Evolutionary conservation across 805 yeast genomes (phyloP), one percentile per base, ranked within the genome.

Genomic region (Wickerhamiella hasegawae): DNA sequence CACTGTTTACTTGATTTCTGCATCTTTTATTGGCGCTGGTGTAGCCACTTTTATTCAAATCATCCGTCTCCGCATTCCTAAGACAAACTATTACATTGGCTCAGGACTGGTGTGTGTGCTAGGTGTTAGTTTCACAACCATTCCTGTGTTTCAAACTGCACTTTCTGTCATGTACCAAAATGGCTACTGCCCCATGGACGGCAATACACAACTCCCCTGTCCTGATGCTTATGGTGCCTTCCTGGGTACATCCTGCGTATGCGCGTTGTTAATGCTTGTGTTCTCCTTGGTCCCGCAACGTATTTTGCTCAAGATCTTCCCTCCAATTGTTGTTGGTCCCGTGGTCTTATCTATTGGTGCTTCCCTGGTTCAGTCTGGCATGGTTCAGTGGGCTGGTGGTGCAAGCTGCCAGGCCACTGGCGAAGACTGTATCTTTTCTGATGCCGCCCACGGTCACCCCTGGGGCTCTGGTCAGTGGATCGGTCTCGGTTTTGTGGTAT

Each of bases 301-400:
- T 23, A 44, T 65, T 12, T 63, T 83, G 44, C 83, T 78, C 53
- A 71, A 64, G 41, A 48, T 79, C 25, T 81, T 83, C 62, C 94
- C 94, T 17, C 84, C 90, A 27, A 59, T 80, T 35, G 94, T 83
- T 42, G 82, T 93, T 19, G 94, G 94, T 40, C 93, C 94, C 11
- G 93, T 83, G 33, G 93, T 83, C 24, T 55, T 83, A 37, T 63
- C 82, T 24, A 82, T 82, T 51, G 94, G 94, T 46, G 62, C 73
- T 32, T 59, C 63, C 19, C 65, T 83, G 46, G 65, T 82, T 41
- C 59, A 62, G 44, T 56, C 82, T 25, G 94, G 92, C 19, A 74
- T 83, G 52, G 54, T 69, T 49, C 80, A 82, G 57, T 81, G 90
- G 77, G 72, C 71, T 31, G 94, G 94, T 47, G 94, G 94, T 35